Conservation (phyloP, 2,329 filamentous ascomycete genomes). For the Fusarium sp. region DNA sequence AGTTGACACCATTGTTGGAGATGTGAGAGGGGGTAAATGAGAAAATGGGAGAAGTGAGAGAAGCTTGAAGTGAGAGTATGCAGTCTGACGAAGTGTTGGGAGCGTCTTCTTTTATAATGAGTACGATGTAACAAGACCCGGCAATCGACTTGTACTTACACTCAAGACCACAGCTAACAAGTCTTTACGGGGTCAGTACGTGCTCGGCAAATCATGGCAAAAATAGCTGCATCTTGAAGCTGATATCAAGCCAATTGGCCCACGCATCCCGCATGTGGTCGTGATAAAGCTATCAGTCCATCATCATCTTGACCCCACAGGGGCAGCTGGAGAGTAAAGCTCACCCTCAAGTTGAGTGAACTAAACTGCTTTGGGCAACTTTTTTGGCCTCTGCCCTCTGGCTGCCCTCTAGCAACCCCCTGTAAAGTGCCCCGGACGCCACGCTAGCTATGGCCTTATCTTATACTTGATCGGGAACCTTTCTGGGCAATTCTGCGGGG, state of each 20-base stretch:
- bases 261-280: not conserved
- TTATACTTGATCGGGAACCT: conserved; percentile 33
- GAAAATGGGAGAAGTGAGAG: not conserved
- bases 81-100: conserved; percentile 4
- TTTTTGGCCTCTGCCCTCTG: conserved; percentile 22
- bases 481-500: conserved; percentile 15
- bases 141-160: too few relatives aligned
- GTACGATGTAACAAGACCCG: not conserved
- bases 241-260: conserved; percentile 8
- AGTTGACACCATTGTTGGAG: conserved; percentile 32
- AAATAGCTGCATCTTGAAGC: not conserved
- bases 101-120: conserved; percentile 26
- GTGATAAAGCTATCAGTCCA: not conserved
- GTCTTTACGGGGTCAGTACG: conserved; percentile 11
- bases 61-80: not conserved
- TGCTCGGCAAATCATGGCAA: not conserved
- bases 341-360: conserved; percentile 8
- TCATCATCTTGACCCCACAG: conserved; percentile 11
- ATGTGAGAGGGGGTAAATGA: not conserved
- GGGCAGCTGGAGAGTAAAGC: conserved; percentile 10
- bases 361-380: conserved; percentile 37
- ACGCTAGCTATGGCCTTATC: conserved; percentile 7
- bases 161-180: not conserved
- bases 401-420: conserved; percentile 14
- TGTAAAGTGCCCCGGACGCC: not conserved